Conservation (phyloP, 164 flowering plant species). For the Liriodendron chinense region DNA sequence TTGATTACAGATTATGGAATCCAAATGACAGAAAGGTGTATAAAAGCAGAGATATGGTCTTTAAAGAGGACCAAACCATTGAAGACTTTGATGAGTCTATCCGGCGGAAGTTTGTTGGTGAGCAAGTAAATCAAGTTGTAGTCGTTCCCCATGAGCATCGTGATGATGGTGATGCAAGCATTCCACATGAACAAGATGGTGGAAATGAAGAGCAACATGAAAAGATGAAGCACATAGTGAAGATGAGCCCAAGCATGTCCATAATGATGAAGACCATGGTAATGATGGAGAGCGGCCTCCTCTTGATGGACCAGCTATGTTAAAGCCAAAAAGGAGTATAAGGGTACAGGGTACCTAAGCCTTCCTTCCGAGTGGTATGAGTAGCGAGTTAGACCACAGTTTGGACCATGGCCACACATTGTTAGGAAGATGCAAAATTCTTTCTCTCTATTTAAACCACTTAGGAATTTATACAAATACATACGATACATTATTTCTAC, state of each 20-base stretch:
- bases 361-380: neutral
- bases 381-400: no score
- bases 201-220: no score
- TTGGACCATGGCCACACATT: no score
- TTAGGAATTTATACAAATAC: slow-evolving; percentile 1
- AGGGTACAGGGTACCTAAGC: neutral
- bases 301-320: neutral
- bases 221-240: neutral
- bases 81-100: no score
- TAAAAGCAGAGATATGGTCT: neutral
- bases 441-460: neutral
- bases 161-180: no score
- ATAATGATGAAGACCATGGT: neutral
- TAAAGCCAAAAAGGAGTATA: neutral
- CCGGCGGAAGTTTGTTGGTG: no score
- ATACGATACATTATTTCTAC: neutral
- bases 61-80: no score
- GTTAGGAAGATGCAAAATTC: neutral
- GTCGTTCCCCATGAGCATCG: no score
- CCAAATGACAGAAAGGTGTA: neutral
- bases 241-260: neutral
- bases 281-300: neutral
- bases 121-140: no score
- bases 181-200: neutral
- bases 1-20: no score